Base-by-base conservation (phyloP, 306 rosid species). In the Sophora flavescens region DNA sequence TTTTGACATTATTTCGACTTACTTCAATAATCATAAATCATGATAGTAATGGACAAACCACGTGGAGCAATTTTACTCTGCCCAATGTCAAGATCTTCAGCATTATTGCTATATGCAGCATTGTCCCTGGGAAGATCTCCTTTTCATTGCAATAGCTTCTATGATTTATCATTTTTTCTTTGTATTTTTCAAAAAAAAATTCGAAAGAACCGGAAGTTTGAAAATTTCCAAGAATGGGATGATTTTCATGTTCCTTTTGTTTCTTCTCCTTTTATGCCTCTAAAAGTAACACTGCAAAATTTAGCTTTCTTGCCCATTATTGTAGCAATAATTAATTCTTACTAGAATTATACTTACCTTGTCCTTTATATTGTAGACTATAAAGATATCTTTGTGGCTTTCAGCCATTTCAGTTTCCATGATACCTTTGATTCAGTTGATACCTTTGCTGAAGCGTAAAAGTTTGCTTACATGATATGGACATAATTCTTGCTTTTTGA, bases 291-390 rank as follows among this genome's bases (percentile, higher is more conserved):
- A 28, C 75, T 67, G 12, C 8, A 30, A 64, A 41, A 32, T 45
- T 68, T 61, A 14, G 14, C 57, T 54, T 68, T 68, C 77, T 75
- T 81, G 72, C 52, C 75, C 52, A 68, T 47, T 36, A 18, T 48
- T 66, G 70, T 59, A 35, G 39, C 58, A 32, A 58, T 58, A 30
- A 48, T 30, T 13, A 63, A 60, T 59, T 38, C 38, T 60, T 39
- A 15, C 52, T 75, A 15, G 26, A 38, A 32, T 70, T 4, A 22
- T 78, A 14, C 26, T 8, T 59, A 13, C 9, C 50, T 12, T 57
- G 2, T 45, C 50, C 66, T 57, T 56, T 30, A 28, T 33, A 45
- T 32, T n/a, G n/a, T n/a, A n/a, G n/a, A n/a, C n/a, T 52, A 5
- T 67, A 11, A 11, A 10, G 10, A 22, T 47, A 6, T 33, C 54